Conservation (phyloP, 495 filamentous ascomycete species). For the Talaromyces stipitatus region DNA sequence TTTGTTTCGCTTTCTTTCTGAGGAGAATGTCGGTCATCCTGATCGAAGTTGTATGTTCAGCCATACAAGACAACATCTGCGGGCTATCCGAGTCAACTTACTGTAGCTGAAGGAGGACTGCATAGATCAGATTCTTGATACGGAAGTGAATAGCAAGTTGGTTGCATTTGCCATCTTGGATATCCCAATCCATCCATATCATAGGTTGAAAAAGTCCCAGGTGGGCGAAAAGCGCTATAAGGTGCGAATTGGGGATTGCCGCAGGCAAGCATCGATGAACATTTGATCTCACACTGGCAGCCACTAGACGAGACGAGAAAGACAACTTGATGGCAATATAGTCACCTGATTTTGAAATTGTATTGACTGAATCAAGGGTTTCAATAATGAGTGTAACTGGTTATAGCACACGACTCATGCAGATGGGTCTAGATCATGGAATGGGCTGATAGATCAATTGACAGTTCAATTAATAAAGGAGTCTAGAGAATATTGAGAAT, state of each 20-base stretch:
- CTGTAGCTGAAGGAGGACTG: conserved; percentile 5
- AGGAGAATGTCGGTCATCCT: conserved; percentile 19
- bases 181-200: conserved; percentile 5
- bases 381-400: background rate
- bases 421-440: background rate
- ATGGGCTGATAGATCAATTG: background rate
- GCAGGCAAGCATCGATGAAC: background rate
- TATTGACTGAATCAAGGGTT: background rate
- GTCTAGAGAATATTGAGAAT: background rate
- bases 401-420: background rate
- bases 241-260: background rate
- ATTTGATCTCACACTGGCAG: background rate
- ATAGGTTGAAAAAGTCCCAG: background rate
- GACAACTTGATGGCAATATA: background rate
- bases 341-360: background rate
- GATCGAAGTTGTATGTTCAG: background rate
- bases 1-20: conserved; percentile 10
- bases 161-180: conserved; percentile 6
- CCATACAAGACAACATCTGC: background rate
- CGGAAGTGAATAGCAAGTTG: conserved; percentile 4
- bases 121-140: conserved; percentile 5
- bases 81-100: background rate
- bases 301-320: background rate
- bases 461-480: too few relatives aligned
- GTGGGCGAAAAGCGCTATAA: background rate